Conservation (phyloP, 2,329 filamentous ascomycete species). For the Cordyceps cateniannulata region DNA sequence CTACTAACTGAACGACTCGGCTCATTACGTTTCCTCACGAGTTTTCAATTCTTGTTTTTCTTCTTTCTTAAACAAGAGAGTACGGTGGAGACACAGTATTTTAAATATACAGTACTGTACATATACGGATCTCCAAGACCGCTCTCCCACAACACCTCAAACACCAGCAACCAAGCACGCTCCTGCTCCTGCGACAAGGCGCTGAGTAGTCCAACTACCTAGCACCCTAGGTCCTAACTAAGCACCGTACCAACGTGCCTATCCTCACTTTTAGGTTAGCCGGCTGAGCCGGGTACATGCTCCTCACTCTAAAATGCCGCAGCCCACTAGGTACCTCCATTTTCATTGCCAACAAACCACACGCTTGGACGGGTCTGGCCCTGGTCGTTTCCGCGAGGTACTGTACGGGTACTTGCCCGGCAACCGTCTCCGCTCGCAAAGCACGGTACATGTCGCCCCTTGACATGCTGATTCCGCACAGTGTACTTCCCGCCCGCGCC, state of each 20-base stretch:
- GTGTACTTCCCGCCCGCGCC: constrained; percentile 25
- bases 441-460: constrained; percentile 27
- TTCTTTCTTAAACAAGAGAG: background rate
- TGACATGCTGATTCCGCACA: constrained; percentile 21
- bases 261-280: background rate
- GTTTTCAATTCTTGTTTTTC: background rate
- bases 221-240: too few species aligned
- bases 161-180: constrained; percentile 5
- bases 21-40: background rate
- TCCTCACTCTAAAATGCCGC: constrained; percentile 11
- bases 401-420: constrained; percentile 35
- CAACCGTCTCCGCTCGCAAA: constrained; percentile 25
- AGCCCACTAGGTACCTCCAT: constrained; percentile 9
- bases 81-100: background rate
- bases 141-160: background rate
- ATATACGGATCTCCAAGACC: background rate
- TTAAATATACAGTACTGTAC: background rate
- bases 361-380: constrained; percentile 14
- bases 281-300: constrained; percentile 7
- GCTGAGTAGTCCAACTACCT: background rate
- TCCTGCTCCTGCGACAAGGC: background rate
- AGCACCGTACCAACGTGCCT: too few species aligned
- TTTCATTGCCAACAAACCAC: background rate
- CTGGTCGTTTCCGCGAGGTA: constrained; percentile 24
- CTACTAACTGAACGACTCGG: background rate